Conservation (phyloP, 2,329 filamentous ascomycete genomes). For the Epichloe amarillans region DNA sequence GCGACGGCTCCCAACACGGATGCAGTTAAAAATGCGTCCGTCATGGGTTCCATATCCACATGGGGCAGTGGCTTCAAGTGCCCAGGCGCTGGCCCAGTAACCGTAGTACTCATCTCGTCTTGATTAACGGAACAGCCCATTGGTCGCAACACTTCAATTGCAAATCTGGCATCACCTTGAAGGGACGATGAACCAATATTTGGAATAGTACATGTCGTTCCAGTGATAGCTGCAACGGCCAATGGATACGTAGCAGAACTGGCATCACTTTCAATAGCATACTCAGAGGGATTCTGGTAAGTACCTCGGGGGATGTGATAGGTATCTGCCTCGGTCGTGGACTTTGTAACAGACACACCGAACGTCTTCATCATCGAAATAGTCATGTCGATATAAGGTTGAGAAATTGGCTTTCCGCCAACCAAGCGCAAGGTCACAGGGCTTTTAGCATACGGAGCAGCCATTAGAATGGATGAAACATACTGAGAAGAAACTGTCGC, state of each 20-base stretch:
- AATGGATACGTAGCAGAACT: constrained; percentile 95
- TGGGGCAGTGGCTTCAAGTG: constrained; percentile 61
- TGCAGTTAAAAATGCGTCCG: constrained; percentile 91
- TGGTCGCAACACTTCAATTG: constrained; percentile 72
- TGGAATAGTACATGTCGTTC: constrained; percentile 87
- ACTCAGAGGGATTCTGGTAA: constrained; percentile 75
- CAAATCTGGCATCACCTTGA: constrained; percentile 90
- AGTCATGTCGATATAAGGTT: constrained; percentile 97
- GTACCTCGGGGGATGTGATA: constrained; percentile 81
- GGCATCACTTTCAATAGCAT: constrained; percentile 90
- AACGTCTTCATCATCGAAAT: constrained; percentile 95
- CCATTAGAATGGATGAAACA: constrained; percentile 93
- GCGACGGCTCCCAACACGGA: constrained; percentile 87
- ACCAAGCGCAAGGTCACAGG: constrained; percentile 82
- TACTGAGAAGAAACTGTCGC: constrained; percentile 98
- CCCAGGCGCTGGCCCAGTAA: constrained; percentile 72
- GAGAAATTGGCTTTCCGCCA: constrained; percentile 94
- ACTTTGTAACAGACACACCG: constrained; percentile 67
- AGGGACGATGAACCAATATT: constrained; percentile 90
- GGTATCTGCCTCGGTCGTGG: constrained; percentile 68
- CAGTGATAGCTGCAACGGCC: constrained; percentile 87
- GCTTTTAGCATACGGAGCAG: constrained; percentile 88
- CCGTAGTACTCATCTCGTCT: constrained; percentile 74
- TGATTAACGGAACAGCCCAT: constrained; percentile 93
- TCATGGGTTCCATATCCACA: constrained; percentile 99